These are phyloP conservation scores for Mycena vulgaris DNA, from an alignment of 768 basidiomycete genomes.

Conservation along the genomic window DNA sequence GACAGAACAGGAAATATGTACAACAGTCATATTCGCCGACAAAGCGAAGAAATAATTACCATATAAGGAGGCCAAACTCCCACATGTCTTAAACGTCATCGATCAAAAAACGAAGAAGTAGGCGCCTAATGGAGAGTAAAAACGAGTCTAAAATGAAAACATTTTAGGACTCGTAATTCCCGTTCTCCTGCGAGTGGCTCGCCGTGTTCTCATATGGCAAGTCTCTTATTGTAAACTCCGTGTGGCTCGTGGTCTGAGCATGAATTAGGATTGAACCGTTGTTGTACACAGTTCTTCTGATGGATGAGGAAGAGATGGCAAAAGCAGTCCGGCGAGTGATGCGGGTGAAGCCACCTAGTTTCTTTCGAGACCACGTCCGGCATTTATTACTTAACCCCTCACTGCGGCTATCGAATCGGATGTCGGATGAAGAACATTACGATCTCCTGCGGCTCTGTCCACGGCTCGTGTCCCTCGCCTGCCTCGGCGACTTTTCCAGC, in stretches of 20 bases:
- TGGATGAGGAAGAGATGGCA: not conserved
- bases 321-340: not conserved
- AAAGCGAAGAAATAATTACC: no score
- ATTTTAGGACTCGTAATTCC: no score
- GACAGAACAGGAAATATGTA: no score
- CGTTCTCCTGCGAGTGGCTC: not conserved
- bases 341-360: not conserved
- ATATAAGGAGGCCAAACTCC: no score
- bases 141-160: no score
- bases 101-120: no score
- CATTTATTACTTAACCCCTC: not conserved
- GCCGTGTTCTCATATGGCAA: constrained; percentile 4
- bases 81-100: no score
- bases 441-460: constrained; percentile 8
- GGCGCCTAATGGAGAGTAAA: no score
- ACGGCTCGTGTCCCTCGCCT: not conserved
- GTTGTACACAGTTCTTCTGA: constrained; percentile 9
- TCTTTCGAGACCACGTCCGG: constrained; percentile 3
- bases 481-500: not conserved
- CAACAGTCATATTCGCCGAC: no score
- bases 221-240: not conserved
- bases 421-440: not conserved
- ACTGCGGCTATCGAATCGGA: not conserved
- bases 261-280: constrained; percentile 18
- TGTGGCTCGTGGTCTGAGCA: not conserved